A percentile compares a stretch with the other conserved stretches of the same genome.
Evolutionary conservation across 2,329 filamentous ascomycete genomes (phyloP).

Genomic region (Camillea tinctor): DNA sequence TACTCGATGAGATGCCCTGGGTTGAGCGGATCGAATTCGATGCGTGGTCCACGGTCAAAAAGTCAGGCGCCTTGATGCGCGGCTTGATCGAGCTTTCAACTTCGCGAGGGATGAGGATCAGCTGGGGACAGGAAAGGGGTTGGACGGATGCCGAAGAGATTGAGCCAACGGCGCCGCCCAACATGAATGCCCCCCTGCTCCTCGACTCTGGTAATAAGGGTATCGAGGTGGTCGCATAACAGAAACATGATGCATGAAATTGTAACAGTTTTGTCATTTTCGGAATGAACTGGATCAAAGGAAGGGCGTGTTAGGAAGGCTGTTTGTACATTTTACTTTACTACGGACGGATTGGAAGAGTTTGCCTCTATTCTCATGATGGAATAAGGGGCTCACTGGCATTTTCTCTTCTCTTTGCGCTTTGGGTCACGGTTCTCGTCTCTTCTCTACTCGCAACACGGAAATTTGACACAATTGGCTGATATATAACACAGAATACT

Average conservation of each 20-base stretch:
- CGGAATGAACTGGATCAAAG: not conserved
- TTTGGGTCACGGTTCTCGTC: not conserved
- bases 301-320: not conserved
- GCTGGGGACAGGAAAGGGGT: slow-evolving; percentile 66
- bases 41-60: slow-evolving; percentile 64
- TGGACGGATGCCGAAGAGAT: slow-evolving; percentile 59
- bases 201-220: slow-evolving; percentile 16
- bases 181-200: slow-evolving; percentile 21
- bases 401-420: no score
- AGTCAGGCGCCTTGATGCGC: slow-evolving; percentile 62
- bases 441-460: not conserved
- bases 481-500: not conserved
- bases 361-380: no score
- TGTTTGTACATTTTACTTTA: not conserved
- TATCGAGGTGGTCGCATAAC: slow-evolving; percentile 27
- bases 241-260: slow-evolving; percentile 1
- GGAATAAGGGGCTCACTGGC: no score
- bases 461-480: not conserved
- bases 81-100: slow-evolving; percentile 55
- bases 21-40: slow-evolving; percentile 66
- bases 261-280: slow-evolving; percentile 2
- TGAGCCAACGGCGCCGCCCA: slow-evolving; percentile 28
- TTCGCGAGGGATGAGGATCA: slow-evolving; percentile 50
- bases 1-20: slow-evolving; percentile 57
- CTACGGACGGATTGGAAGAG: not conserved